Conservation (phyloP, 2,329 filamentous ascomycete genomes). For the Aspergillus oerlinghausenensis region DNA sequence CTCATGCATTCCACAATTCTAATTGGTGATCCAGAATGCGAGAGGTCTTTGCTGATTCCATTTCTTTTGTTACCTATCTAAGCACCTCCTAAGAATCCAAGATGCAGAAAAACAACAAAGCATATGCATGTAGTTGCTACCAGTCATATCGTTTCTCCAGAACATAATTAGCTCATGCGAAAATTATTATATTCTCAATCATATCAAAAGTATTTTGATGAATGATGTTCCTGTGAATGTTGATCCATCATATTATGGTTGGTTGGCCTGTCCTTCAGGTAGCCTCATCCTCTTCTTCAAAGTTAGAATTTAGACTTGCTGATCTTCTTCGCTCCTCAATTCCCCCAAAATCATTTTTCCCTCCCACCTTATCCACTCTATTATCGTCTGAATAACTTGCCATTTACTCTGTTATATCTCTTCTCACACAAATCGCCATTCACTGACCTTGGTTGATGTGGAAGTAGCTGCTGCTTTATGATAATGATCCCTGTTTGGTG, state of each 20-base stretch:
- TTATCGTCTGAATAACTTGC: neutral
- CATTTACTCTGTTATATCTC: neutral
- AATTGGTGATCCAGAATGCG: neutral
- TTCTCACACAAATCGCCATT: neutral
- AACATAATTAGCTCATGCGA: neutral
- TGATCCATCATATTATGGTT: neutral
- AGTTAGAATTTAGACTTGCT: neutral
- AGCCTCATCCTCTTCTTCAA: neutral
- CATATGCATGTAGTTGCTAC: neutral
- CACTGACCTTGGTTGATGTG: neutral
- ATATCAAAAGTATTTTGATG: neutral
- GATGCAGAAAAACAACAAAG: no score
- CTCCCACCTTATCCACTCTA: neutral
- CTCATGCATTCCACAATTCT: neutral
- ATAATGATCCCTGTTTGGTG: conserved; percentile 14
- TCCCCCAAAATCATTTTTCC: neutral
- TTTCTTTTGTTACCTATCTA: neutral
- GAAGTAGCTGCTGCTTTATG: conserved; percentile 2
- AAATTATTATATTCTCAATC: neutral
- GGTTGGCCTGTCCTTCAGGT: neutral
- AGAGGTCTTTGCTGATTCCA: neutral
- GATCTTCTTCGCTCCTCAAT: neutral
- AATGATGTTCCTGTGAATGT: neutral
- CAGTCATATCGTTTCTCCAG: neutral
- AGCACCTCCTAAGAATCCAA: neutral